A percentile compares a stretch with the other conserved stretches of the same genome.
These are phyloP conservation scores for Penicillium silybi DNA, from an alignment of 495 filamentous ascomycete species.

Conservation along the genomic window DNA sequence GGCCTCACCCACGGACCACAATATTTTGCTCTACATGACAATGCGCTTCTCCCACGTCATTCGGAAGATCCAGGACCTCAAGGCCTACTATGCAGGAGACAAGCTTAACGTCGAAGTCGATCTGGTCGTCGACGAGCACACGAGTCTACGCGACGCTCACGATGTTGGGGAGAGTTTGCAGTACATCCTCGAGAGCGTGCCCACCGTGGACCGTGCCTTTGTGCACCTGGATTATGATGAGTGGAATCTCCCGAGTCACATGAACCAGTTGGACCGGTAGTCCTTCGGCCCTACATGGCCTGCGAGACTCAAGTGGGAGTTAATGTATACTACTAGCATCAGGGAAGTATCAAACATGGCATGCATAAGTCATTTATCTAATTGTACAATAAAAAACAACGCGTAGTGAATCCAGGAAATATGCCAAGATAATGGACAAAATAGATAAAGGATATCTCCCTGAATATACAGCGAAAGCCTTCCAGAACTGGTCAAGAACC, in stretches of 20 bases:
- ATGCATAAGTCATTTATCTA: constrained; percentile 24
- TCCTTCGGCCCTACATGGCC: too few relatives aligned
- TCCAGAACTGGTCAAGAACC: not conserved
- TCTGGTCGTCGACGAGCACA: constrained; percentile 76
- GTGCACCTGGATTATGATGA: constrained; percentile 81
- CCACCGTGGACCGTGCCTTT: constrained; percentile 64
- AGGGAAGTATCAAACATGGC: not conserved
- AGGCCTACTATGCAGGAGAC: constrained; percentile 87
- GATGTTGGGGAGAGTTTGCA: constrained; percentile 86
- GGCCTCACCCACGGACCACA: constrained; percentile 74
- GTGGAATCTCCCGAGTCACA: constrained; percentile 81
- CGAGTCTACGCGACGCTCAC: constrained; percentile 77
- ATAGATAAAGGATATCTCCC: too few relatives aligned
- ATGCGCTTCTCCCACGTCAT: constrained; percentile 93
- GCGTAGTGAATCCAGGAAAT: not conserved
- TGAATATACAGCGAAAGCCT: too few relatives aligned
- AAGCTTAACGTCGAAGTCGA: constrained; percentile 84
- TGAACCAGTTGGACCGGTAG: constrained; percentile 56
- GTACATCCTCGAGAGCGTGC: constrained; percentile 86
- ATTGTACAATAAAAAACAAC: constrained; percentile 18
- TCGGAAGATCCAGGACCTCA: constrained; percentile 78
- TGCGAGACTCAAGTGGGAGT: too few relatives aligned
- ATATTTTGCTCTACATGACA: constrained; percentile 82
- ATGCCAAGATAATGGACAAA: not conserved
- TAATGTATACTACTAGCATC: not conserved